These are phyloP conservation scores for Chalara sp. DNA, from an alignment of 2,329 filamentous ascomycete species.

Conservation along the genomic window DNA sequence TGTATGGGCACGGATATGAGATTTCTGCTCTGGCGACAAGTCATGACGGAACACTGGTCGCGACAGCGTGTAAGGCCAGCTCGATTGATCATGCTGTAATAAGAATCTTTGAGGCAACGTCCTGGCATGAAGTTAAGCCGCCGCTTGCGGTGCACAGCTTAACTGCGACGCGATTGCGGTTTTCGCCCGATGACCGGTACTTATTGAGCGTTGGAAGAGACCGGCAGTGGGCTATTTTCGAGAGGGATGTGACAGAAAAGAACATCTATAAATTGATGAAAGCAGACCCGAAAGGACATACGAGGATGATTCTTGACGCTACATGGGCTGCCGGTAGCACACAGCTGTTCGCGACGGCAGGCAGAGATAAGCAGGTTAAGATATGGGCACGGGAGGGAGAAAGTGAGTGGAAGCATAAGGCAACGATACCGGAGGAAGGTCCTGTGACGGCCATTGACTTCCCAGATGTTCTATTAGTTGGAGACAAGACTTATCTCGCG, in stretches of 20 bases:
- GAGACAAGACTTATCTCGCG: conserved; percentile 37
- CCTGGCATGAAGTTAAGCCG: conserved; percentile 83
- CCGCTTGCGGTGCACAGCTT: conserved; percentile 78
- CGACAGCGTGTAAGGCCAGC: conserved; percentile 88
- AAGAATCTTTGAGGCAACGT: conserved; percentile 76
- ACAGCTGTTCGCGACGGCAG: conserved; percentile 73
- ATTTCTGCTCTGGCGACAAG: conserved; percentile 80
- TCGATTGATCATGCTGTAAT: conserved; percentile 93
- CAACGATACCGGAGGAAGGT: conserved; percentile 44
- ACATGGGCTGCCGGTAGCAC: conserved; percentile 60
- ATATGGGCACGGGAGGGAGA: conserved; percentile 47
- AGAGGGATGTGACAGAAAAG: conserved; percentile 35
- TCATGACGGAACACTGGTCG: conserved; percentile 68
- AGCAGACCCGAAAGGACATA: conserved; percentile 76
- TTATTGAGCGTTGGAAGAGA: conserved; percentile 88
- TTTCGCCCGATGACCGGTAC: conserved; percentile 66
- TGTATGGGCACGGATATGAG: conserved; percentile 97
- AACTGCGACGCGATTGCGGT: conserved; percentile 76
- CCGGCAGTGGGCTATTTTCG: conserved; percentile 82
- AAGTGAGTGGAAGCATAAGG: conserved; percentile 28
- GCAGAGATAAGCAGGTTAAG: conserved; percentile 79
- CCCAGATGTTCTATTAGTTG: conserved; percentile 29
- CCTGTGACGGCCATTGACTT: conserved; percentile 71
- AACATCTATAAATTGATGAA: conserved; percentile 49
- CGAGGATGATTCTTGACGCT: conserved; percentile 85